Conservation (phyloP, 2,329 filamentous ascomycete genomes). For the Neurospora crassa region DNA sequence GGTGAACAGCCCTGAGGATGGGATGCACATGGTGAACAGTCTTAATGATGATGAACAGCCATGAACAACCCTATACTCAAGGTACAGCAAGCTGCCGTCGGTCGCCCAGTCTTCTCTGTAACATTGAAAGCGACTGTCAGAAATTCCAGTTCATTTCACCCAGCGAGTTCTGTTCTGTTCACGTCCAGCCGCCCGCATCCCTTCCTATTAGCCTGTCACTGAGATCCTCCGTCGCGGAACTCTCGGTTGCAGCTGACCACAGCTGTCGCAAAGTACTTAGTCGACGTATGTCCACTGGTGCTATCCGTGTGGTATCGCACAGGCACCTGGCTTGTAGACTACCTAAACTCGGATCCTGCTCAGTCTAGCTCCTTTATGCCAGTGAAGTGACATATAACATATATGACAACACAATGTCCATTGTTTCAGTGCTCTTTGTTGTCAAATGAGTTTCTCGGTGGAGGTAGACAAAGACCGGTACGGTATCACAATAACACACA, state of each 20-base stretch:
- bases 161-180: neutral
- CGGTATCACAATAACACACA: neutral
- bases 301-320: no score
- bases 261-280: no score
- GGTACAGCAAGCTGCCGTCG: neutral
- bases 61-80: neutral
- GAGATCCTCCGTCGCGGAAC: neutral
- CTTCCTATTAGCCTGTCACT: neutral
- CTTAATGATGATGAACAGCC: neutral
- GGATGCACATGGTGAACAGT: no score
- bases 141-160: neutral
- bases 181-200: neutral
- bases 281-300: no score
- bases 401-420: neutral
- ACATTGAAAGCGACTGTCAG: neutral
- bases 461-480: neutral
- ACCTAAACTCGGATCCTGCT: neutral
- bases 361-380: neutral
- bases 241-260: neutral
- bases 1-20: neutral
- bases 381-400: neutral
- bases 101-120: neutral
- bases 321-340: no score
- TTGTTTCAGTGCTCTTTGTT: neutral
- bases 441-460: neutral